Conservation (phyloP, 257 asterid genomes). For the Solanum etuberosum region DNA sequence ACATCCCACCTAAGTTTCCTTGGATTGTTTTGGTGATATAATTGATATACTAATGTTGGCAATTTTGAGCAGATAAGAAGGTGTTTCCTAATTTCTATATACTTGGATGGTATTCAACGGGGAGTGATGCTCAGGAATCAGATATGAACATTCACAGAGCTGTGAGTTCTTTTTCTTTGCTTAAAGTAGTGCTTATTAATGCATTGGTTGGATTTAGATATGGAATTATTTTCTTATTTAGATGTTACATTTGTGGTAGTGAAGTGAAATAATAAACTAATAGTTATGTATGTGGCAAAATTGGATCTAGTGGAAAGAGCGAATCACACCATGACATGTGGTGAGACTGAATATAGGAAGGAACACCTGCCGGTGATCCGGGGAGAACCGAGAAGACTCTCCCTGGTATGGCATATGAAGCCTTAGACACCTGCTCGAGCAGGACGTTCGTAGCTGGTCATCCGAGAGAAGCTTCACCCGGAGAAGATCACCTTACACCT, state of each 20-base stretch:
- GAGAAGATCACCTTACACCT: neutral
- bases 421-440: neutral
- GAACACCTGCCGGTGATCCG: neutral
- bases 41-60: neutral
- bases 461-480: neutral
- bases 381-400: neutral
- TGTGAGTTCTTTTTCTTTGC: constrained; percentile 36
- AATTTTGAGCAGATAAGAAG: constrained; percentile 70
- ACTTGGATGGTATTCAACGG: constrained; percentile 96
- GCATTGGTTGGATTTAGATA: neutral
- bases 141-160: constrained; percentile 95
- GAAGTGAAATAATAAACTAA: neutral
- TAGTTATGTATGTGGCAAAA: neutral
- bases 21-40: neutral
- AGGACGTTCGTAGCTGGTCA: neutral
- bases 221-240: neutral
- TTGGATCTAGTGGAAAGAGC: neutral
- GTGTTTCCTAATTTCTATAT: constrained; percentile 85
- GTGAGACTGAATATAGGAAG: neutral
- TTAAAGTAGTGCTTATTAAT: neutral
- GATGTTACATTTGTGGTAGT: neutral
- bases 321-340: neutral
- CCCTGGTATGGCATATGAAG: neutral
- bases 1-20: neutral
- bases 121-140: constrained; percentile 83